Evolutionary conservation across 2,329 filamentous ascomycete species (phyloP), one percentile per base, ranked within the genome.

Genomic region (Laburnicola sp.): DNA sequence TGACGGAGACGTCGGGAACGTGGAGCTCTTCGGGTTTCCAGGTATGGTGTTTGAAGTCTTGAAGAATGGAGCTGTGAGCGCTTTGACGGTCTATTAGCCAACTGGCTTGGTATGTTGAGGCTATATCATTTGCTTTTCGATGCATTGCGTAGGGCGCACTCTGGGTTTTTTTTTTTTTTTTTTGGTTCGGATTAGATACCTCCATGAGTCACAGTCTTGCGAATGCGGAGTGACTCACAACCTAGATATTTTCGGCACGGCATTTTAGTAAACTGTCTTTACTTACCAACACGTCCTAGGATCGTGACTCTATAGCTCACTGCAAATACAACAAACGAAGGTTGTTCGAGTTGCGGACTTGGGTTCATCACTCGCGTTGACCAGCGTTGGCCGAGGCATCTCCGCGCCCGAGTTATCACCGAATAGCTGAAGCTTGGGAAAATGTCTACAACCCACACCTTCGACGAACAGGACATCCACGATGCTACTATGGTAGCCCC

Each of bases 21-120:
- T 92, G 11, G 93, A 92, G 55, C 75, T 99, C 26, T 97, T 91
- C 75, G 92, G 93, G 1, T 97, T 97, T 66, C 93, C 94, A 0
- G 93, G 94, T 0, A 76, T 97, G 72, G 85, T 97, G 40, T 97
- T 99, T 76, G 94, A 99, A 75, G 93, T 99, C 26, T 75, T 97
- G 72, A 92, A 89, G 83, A 97, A 96, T 68, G 91, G 89, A 3
- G 87, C 85, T 54, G 89, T 99, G 23, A 95, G 91, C 72, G 88
- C 89, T 25, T 78, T 97, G 70, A 97, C 93, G 7, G 86, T 96
- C 23, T 96, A 92, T 76, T 96, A 70, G 23, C 16, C 23, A 3
- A 21, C 35, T 6, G 21, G 16, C 16, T 37, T 22, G 28, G 28
- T 30, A 26, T 27, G 6, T 44, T 26, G 21, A 3, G 6, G 8